These are phyloP conservation scores for Penicillium alfredii DNA, from an alignment of 495 filamentous ascomycete species.

Conservation along the genomic window DNA sequence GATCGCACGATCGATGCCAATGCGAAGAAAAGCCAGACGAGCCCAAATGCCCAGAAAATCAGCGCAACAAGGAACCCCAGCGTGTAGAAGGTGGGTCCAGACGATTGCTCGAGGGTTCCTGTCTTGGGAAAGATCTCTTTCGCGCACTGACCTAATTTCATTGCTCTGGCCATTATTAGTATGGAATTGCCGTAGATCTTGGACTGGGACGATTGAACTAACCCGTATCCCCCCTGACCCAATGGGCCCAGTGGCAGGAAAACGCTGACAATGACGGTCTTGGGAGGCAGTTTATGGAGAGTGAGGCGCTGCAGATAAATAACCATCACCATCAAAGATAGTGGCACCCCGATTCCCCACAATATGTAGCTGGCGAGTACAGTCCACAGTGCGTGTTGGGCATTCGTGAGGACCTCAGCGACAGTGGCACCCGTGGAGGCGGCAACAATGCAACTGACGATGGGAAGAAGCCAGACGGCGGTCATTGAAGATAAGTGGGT, in stretches of 20 bases:
- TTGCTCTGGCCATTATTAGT: slow-evolving; percentile 25
- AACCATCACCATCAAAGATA: slow-evolving; percentile 49
- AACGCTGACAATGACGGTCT: slow-evolving; percentile 54
- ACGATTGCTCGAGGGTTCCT: slow-evolving; percentile 31
- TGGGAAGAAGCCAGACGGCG: slow-evolving; percentile 55
- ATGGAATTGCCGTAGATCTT: too few relatives aligned
- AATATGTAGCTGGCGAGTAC: slow-evolving; percentile 51
- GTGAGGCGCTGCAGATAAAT: slow-evolving; percentile 58
- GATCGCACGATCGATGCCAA: slow-evolving; percentile 25
- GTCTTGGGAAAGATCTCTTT: slow-evolving; percentile 45
- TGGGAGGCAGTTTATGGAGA: slow-evolving; percentile 49
- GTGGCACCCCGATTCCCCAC: slow-evolving; percentile 53
- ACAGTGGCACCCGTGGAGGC: slow-evolving; percentile 52
- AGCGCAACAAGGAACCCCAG: slow-evolving; percentile 47
- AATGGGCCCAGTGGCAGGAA: slow-evolving; percentile 59
- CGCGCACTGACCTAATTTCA: slow-evolving; percentile 50
- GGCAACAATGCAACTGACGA: slow-evolving; percentile 54
- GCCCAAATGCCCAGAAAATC: slow-evolving; percentile 55
- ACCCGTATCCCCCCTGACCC: slow-evolving; percentile 52
- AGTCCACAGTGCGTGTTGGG: slow-evolving; percentile 50
- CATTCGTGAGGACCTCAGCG: slow-evolving; percentile 45
- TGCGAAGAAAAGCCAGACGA: slow-evolving; percentile 61
- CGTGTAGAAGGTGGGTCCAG: slow-evolving; percentile 49
- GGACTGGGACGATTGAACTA: neutral
- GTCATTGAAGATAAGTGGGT: slow-evolving; percentile 47